Evolutionary conservation across 2,329 filamentous ascomycete species (phyloP).

Genomic region (Bipolaris victoriae): DNA sequence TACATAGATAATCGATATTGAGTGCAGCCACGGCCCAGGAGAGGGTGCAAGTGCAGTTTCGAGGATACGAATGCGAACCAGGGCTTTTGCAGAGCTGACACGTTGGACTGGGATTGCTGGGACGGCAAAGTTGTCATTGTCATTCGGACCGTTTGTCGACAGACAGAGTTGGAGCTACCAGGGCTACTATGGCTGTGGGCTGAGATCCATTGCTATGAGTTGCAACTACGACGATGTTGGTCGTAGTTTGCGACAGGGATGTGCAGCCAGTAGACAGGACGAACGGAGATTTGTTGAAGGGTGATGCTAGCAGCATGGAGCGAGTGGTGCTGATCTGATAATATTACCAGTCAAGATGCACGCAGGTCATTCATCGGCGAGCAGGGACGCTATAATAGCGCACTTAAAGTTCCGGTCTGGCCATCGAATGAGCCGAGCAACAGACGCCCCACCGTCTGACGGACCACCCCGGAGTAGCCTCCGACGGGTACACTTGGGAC

Average conservation of each 20-base stretch:
- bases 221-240: neutral
- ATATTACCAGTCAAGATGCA: neutral
- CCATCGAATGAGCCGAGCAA: constrained; percentile 3
- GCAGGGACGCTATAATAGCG: constrained; percentile 4
- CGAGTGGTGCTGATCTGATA: constrained; percentile 4
- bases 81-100: neutral
- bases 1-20: neutral
- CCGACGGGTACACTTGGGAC: constrained; percentile 21
- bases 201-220: neutral
- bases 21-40: neutral
- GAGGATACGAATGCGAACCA: constrained; percentile 5
- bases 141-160: constrained; percentile 13
- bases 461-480: constrained; percentile 27
- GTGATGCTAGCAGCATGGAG: neutral
- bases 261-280: neutral
- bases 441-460: constrained; percentile 12
- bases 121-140: neutral
- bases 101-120: constrained; percentile 4
- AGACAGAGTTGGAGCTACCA: constrained; percentile 13
- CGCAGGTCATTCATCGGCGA: neutral
- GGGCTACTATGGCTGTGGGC: neutral
- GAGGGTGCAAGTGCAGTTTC: neutral
- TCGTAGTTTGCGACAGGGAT: neutral
- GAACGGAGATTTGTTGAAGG: constrained; percentile 1
- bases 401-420: constrained; percentile 14